These are phyloP conservation scores for Euclidium syriacum DNA, from an alignment of 345 rosid genomes.

Conservation along the genomic window DNA sequence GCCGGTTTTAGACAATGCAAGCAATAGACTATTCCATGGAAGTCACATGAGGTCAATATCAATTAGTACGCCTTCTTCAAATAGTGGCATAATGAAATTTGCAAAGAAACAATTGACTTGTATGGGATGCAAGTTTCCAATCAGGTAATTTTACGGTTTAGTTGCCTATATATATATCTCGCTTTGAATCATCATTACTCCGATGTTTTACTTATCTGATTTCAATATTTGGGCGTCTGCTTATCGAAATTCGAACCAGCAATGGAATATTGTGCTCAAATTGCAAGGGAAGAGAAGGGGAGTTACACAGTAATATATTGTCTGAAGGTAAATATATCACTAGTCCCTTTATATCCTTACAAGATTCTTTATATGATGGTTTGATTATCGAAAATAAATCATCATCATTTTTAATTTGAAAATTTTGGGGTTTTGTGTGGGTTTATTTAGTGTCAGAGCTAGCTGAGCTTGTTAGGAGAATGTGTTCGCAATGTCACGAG, in stretches of 20 bases:
- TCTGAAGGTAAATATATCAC: slow-evolving; percentile 76
- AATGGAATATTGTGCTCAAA: slow-evolving; percentile 59
- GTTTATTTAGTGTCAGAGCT: slow-evolving; percentile 67
- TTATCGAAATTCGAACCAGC: background rate
- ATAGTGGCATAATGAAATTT: slow-evolving; percentile 79
- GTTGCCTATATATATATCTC: background rate
- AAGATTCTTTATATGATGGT: background rate
- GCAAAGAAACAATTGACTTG: slow-evolving; percentile 68
- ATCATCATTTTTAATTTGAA: too few species aligned
- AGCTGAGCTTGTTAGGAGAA: slow-evolving; percentile 74
- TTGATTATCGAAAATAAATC: background rate
- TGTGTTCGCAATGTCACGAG: slow-evolving; percentile 97
- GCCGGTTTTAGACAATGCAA: slow-evolving; percentile 85
- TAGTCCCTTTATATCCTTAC: background rate
- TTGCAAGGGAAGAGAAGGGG: slow-evolving; percentile 82
- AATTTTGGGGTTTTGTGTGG: too few species aligned
- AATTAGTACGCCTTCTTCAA: slow-evolving; percentile 83
- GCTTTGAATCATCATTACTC: too few species aligned
- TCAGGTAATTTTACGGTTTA: slow-evolving; percentile 33
- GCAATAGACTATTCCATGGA: slow-evolving; percentile 85
- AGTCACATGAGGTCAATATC: slow-evolving; percentile 91
- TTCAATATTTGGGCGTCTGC: too few species aligned
- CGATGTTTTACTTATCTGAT: background rate
- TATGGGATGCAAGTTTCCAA: slow-evolving; percentile 66
- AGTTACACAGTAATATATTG: slow-evolving; percentile 69